Evolutionary conservation across 2,329 filamentous ascomycete genomes (phyloP).

Genomic region (Didymella lethalis): DNA sequence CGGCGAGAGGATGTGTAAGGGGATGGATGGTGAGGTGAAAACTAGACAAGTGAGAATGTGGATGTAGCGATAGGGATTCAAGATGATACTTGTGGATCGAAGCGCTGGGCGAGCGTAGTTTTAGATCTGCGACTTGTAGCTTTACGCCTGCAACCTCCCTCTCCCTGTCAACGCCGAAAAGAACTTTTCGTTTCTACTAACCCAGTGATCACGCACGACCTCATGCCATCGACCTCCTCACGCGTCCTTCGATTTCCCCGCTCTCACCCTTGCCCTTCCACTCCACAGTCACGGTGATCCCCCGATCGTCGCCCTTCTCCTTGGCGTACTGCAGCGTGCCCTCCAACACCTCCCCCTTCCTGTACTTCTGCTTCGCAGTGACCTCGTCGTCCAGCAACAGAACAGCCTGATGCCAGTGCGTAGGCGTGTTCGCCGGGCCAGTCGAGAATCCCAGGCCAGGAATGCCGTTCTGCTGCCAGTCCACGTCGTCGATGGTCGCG

Average conservation of each 20-base stretch:
- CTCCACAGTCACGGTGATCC: slow-evolving; percentile 50
- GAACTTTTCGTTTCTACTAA: neutral
- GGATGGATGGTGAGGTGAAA: neutral
- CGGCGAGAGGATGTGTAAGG: no score
- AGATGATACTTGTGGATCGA: no score
- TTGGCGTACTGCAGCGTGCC: slow-evolving; percentile 77
- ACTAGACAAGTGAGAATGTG: neutral
- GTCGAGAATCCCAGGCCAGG: slow-evolving; percentile 85
- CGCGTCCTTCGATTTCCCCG: slow-evolving; percentile 42
- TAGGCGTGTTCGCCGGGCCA: slow-evolving; percentile 76
- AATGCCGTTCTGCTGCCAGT: slow-evolving; percentile 65
- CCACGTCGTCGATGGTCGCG: slow-evolving; percentile 62
- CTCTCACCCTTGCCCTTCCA: slow-evolving; percentile 47
- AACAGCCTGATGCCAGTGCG: slow-evolving; percentile 90
- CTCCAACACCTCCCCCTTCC: slow-evolving; percentile 69
- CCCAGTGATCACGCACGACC: neutral
- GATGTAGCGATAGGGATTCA: neutral
- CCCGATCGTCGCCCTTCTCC: slow-evolving; percentile 56
- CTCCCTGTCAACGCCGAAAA: no score
- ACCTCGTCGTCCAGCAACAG: slow-evolving; percentile 71
- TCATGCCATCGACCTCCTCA: slow-evolving; percentile 44
- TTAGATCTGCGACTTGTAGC: no score
- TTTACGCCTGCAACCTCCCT: no score
- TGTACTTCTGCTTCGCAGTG: slow-evolving; percentile 47
- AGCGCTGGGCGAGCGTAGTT: no score